These are phyloP conservation scores for Vigna radiata DNA, from an alignment of 306 rosid genomes.

Conservation along the genomic window DNA sequence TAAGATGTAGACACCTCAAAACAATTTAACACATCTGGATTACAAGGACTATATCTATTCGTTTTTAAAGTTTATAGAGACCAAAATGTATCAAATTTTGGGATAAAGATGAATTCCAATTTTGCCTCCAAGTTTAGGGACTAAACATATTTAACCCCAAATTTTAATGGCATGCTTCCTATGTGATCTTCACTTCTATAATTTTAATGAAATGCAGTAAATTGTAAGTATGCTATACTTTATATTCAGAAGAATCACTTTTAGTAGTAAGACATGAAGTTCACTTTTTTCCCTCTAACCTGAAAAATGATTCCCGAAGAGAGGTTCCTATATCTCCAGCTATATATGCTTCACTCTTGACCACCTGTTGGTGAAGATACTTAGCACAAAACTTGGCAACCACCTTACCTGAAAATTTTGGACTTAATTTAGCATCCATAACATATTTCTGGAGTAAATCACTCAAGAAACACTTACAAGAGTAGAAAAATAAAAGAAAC, in stretches of 20 bases:
- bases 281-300: constrained; percentile 52
- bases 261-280: too few species aligned
- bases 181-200: background rate
- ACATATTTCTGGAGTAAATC: background rate
- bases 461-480: background rate
- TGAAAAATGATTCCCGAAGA: constrained; percentile 77
- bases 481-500: background rate
- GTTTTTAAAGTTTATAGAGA: too few species aligned
- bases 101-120: too few species aligned
- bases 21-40: too few species aligned
- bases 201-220: constrained; percentile 8
- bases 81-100: too few species aligned
- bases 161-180: constrained; percentile 1
- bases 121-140: too few species aligned
- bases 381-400: constrained; percentile 95
- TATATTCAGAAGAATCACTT: too few species aligned
- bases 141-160: too few species aligned
- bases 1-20: too few species aligned
- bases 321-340: constrained; percentile 86
- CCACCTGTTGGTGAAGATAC: constrained; percentile 86
- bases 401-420: constrained; percentile 72
- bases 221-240: background rate
- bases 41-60: too few species aligned
- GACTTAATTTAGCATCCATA: constrained; percentile 41
- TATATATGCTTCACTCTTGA: constrained; percentile 67